Evolutionary conservation across 371 early-diverging fungal genomes (phyloP), one percentile per base, ranked within the genome.

Genomic region (Entomophthora muscae): DNA sequence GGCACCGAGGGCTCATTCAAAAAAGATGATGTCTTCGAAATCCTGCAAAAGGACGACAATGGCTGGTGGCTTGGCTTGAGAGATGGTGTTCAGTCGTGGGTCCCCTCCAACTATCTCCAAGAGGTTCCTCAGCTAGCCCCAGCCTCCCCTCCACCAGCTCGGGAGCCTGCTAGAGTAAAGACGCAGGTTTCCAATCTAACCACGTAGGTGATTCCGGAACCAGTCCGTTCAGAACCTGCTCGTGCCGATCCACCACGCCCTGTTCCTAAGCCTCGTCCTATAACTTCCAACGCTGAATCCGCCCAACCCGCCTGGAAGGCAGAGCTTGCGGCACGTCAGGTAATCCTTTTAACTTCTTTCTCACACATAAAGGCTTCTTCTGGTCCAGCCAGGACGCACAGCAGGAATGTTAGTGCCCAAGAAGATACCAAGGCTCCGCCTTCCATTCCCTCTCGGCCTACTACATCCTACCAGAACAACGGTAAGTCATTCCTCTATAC

Each of bases 11-110:
- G 89, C 28, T 70, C 83, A 7, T 83, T 90, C 70, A 79, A 75
- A 58, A 78, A 77, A 63, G 86, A 77, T 32, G 83, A 82, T 66
- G 29, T 83, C 2, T 76, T 88, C 70, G 88, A 89, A 66, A 83
- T 90, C 66, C 55, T 82, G 12, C 82, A 88, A 66, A 85, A 88
- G 68, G 84, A 86, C 65, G 79, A 84, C 31, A 88, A 85, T 67
- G 90, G 90, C 30, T 90, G 90, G 90, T 90, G 90, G 90, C 70
- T 89, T 24, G 90, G 84, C 32, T 72, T 75, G 60, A 32, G 56
- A n/a, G 77, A 81, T 59, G 87, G 84, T 31, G 73, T 76, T 62
- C 83, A 88, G 71, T 88, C 88, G 27, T 90, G 89, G 90, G 84
- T 89, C 10, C 90, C 90, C 31, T 85, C 85, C 66, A 88, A 89